phyloP scores from a whole-genome alignment of 805 yeast genomes.

The Barnettozyma wickerhamii region DNA sequence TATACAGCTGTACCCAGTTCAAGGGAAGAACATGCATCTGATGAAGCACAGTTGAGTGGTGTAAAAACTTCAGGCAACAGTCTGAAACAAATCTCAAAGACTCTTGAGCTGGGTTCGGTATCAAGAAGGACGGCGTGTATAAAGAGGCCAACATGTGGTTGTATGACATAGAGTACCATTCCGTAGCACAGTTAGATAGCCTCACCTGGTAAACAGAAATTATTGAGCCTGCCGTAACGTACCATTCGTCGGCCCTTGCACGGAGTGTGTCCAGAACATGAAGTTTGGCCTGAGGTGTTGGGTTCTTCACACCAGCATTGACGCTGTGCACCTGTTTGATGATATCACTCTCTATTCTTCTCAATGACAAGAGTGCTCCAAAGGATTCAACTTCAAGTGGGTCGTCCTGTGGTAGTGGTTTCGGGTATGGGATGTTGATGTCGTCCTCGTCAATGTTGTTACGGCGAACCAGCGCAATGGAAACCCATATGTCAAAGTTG shows the following conservation, averaged over 20 bases:
- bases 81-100: slow-evolving; percentile 37
- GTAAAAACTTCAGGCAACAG: slow-evolving; percentile 39
- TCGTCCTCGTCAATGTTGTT: slow-evolving; percentile 46
- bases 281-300: slow-evolving; percentile 7
- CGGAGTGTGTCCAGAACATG: slow-evolving; percentile 10
- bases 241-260: slow-evolving; percentile 33
- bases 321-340: slow-evolving; percentile 43
- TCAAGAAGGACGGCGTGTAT: slow-evolving; percentile 44
- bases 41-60: slow-evolving; percentile 39
- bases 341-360: slow-evolving; percentile 44
- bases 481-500: slow-evolving; percentile 37
- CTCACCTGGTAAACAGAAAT: slow-evolving; percentile 2
- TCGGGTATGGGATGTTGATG: slow-evolving; percentile 41
- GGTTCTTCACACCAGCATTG: slow-evolving; percentile 28
- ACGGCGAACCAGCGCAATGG: slow-evolving; percentile 46
- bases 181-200: slow-evolving; percentile 9
- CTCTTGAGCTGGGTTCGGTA: slow-evolving; percentile 39
- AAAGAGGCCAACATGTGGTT: slow-evolving; percentile 39
- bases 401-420: slow-evolving; percentile 36
- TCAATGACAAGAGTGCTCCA: slow-evolving; percentile 37
- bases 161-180: slow-evolving; percentile 38
- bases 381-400: slow-evolving; percentile 36
- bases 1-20: slow-evolving; percentile 46
- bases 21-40: slow-evolving; percentile 40
- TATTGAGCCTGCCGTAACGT: slow-evolving; percentile 8